phyloP scores from a whole-genome alignment of 768 basidiomycete species.

The Chiua virens region DNA sequence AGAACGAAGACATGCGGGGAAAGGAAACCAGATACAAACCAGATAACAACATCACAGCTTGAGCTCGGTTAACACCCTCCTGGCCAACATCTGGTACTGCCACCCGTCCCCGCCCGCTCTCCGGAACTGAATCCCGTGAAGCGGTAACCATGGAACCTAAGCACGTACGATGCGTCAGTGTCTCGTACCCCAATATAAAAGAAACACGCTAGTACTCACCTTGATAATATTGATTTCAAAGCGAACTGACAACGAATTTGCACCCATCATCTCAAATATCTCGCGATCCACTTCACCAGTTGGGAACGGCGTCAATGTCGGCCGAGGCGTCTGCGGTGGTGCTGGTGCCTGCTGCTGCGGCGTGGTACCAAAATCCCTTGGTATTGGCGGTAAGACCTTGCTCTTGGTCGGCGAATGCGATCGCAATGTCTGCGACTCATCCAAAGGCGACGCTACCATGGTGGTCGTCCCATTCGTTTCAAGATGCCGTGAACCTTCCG shows the following conservation, averaged over 20 bases:
- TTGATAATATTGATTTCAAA: slow-evolving; percentile 99
- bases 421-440: slow-evolving; percentile 36
- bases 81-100: slow-evolving; percentile 97
- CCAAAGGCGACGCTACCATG: slow-evolving; percentile 17
- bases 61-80: slow-evolving; percentile 83
- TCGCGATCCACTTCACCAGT: slow-evolving; percentile 68
- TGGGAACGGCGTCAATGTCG: slow-evolving; percentile 49
- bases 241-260: slow-evolving; percentile 81
- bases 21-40: background rate
- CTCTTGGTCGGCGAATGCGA: slow-evolving; percentile 54
- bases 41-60: slow-evolving; percentile 56
- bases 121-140: slow-evolving; percentile 96
- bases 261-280: slow-evolving; percentile 70
- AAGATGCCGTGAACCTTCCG: slow-evolving; percentile 33
- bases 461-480: slow-evolving; percentile 26
- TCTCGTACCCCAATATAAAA: background rate
- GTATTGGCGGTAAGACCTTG: slow-evolving; percentile 78
- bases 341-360: slow-evolving; percentile 11
- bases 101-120: slow-evolving; percentile 88
- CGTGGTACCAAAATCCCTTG: slow-evolving; percentile 58
- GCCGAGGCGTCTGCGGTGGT: slow-evolving; percentile 37
- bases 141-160: slow-evolving; percentile 88
- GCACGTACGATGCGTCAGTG: background rate
- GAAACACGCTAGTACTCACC: slow-evolving; percentile 45
- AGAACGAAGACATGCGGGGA: background rate